Conservation (phyloP, 176 grass and related monocot species). For the Aechmea fasciata region DNA sequence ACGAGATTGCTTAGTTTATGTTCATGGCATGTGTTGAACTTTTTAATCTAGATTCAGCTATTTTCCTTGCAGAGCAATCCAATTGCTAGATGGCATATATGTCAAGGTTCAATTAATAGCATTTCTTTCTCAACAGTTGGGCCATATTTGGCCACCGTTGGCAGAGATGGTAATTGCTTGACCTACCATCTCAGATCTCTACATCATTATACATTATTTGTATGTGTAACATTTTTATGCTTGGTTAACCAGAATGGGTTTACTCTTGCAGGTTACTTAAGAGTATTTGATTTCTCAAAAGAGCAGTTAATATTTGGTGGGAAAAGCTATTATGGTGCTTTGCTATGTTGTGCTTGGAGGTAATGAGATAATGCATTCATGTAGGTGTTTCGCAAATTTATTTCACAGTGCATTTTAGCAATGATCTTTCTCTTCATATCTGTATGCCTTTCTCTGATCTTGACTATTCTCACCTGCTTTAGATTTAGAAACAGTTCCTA, state of each 20-base stretch:
- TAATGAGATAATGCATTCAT: constrained; percentile 30
- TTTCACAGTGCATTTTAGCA: no score
- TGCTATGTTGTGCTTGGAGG: constrained; percentile 95
- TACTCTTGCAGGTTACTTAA: constrained; percentile 69
- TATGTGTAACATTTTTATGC: background rate
- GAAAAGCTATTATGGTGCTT: constrained; percentile 97
- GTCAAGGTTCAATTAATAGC: constrained; percentile 78
- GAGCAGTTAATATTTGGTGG: constrained; percentile 90
- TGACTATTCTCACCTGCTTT: no score
- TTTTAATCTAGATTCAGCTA: constrained; percentile 13
- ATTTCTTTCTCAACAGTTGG: constrained; percentile 86
- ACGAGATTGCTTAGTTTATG: constrained; percentile 9
- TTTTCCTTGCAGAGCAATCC: constrained; percentile 64
- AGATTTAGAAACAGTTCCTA: background rate
- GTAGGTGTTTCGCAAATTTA: background rate
- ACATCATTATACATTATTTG: background rate
- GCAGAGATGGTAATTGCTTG: constrained; percentile 71
- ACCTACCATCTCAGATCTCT: background rate
- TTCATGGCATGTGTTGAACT: constrained; percentile 25
- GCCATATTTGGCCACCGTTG: constrained; percentile 75
- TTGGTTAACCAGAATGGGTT: background rate
- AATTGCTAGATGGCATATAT: constrained; percentile 90
- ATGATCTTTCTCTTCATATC: no score
- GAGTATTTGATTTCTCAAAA: constrained; percentile 91
- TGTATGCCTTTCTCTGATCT: no score